Conservation (phyloP, 208 protist genomes). For the Trypanosoma cruzi region DNA sequence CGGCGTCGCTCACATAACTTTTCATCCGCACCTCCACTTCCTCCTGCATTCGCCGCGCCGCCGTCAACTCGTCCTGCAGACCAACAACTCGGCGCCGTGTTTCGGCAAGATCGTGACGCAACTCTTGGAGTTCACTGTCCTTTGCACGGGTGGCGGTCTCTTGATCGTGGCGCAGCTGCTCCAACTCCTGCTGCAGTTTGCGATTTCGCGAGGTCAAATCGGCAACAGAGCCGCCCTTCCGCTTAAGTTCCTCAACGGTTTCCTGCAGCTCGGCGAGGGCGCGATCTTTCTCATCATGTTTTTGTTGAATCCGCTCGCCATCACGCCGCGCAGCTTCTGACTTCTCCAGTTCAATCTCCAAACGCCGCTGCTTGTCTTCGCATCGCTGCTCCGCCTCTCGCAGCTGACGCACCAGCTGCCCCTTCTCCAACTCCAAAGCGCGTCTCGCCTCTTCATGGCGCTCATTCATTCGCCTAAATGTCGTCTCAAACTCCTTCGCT, state of each 20-base stretch:
- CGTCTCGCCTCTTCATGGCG: constrained; percentile 47
- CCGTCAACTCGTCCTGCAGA: constrained; percentile 50
- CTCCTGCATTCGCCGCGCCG: constrained; percentile 35
- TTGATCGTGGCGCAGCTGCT: constrained; percentile 38
- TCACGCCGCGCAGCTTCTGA: constrained; percentile 39
- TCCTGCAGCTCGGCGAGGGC: constrained; percentile 45
- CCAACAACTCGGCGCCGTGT: constrained; percentile 33
- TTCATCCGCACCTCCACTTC: constrained; percentile 38
- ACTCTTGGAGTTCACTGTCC: constrained; percentile 52
- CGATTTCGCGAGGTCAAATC: constrained; percentile 6
- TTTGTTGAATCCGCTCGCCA: constrained; percentile 37
- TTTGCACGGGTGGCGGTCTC: constrained; percentile 40
- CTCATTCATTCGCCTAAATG: constrained; percentile 32
- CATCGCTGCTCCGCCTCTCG: constrained; percentile 46
- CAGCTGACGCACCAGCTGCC: constrained; percentile 34
- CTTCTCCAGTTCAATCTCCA: constrained; percentile 42
- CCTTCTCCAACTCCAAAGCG: constrained; percentile 36
- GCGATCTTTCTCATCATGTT: constrained; percentile 34
- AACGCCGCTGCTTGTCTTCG: constrained; percentile 23
- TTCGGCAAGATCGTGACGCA: constrained; percentile 45
- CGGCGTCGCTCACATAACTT: constrained; percentile 48
- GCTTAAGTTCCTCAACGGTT: constrained; percentile 38
- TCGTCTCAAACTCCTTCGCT: constrained; percentile 36
- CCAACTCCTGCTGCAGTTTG: constrained; percentile 44
- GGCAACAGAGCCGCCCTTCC: constrained; percentile 33